Conservation (phyloP, 768 basidiomycete genomes). For the Tricholoma terreum region DNA sequence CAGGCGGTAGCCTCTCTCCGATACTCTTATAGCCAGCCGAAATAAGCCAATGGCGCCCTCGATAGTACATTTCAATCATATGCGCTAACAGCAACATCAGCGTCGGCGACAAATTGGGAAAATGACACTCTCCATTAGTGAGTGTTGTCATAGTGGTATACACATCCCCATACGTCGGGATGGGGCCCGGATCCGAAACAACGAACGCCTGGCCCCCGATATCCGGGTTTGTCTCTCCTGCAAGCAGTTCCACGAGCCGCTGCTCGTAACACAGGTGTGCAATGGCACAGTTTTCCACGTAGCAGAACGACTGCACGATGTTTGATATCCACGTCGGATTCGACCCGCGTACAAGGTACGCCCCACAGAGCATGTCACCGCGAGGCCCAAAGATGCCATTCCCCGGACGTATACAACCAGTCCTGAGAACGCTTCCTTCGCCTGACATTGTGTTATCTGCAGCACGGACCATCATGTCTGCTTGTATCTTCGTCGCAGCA, state of each 20-base stretch:
- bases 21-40: conserved; percentile 26
- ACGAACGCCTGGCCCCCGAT: conserved; percentile 72
- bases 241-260: conserved; percentile 54
- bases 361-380: conserved; percentile 65
- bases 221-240: conserved; percentile 44
- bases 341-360: conserved; percentile 54
- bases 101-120: conserved; percentile 57
- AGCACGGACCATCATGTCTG: conserved; percentile 46
- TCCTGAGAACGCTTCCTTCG: conserved; percentile 41
- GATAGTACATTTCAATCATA: conserved; percentile 54
- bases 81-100: conserved; percentile 63
- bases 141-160: conserved; percentile 55
- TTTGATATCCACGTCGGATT: conserved; percentile 63
- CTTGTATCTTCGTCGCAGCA: conserved; percentile 59
- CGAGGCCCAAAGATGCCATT: conserved; percentile 76
- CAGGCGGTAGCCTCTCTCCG: conserved; percentile 37
- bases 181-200: conserved; percentile 63
- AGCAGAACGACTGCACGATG: conserved; percentile 61
- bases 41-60: conserved; percentile 40
- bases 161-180: conserved; percentile 61
- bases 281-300: conserved; percentile 74
- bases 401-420: conserved; percentile 75
- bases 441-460: conserved; percentile 32
- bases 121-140: conserved; percentile 52
- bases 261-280: conserved; percentile 74